Base-by-base conservation (phyloP, 176 grass and related monocot species). In the Carex scoparia region DNA sequence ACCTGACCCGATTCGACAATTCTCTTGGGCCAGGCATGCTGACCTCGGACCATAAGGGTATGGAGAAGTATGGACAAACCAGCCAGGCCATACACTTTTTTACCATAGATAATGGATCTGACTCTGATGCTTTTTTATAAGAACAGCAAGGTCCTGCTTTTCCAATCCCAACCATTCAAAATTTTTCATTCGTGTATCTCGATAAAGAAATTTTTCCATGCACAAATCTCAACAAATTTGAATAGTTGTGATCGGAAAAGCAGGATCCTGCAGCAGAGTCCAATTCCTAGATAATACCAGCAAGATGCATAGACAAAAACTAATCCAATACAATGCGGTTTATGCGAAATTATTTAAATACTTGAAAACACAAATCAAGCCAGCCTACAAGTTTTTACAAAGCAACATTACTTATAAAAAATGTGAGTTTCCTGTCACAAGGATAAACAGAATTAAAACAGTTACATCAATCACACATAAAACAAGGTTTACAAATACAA, bases 401-500 rank as follows among this genome's bases (percentile, higher is more conserved):
- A 79, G 28, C 74, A 79, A 79, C 28, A 58, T 33, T 18, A 33
- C 19, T 35, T 58, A 56, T 57, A 77, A 46, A 78, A 78, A 78
- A 58, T 15, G 74, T 58, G 51, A 79, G 74, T 79, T 79, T 35
- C 74, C 57, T 35, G 74, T 58, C 74, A 57, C 11, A 58, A 35
- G 53, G 74, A 79, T 79, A 58, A 79, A 79, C 74, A 79, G 51
- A 79, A 58, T 79, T 58, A 56, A 79, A 18, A 15, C 74, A 32
- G 74, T 79, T 79, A 79, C 74, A 79, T 57, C 13, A 51, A 79
- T 58, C 53, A 79, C 51, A 18, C 74, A 79, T 57, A 79, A 77
- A 79, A 79, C 74, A 79, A 57, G 15, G 74, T 53, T 58, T 79
- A 33, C 6, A 79, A 79, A 79, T 79, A 79, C 51, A 57, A 57